Conservation (phyloP, 2,329 filamentous ascomycete species). For the Aureobasidium uvarum region DNA sequence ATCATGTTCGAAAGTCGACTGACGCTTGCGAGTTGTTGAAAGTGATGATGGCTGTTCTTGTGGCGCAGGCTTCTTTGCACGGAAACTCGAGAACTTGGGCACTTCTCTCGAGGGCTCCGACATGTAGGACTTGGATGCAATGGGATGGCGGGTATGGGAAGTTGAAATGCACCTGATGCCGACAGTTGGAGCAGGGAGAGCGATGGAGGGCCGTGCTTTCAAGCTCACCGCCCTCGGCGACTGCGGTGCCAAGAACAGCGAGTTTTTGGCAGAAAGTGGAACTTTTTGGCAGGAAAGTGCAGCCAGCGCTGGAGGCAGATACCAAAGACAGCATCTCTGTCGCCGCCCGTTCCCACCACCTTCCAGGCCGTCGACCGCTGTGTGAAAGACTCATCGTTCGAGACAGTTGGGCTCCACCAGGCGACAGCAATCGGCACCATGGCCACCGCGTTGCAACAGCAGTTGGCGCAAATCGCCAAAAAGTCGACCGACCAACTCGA, state of each 20-base stretch:
- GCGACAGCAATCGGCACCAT: constrained; percentile 48
- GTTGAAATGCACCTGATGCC: background rate
- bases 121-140: constrained; percentile 21
- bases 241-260: constrained; percentile 7
- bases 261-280: constrained; percentile 26
- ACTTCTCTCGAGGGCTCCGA: constrained; percentile 39
- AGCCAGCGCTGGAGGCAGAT: background rate
- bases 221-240: background rate
- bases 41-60: background rate
- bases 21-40: constrained; percentile 7
- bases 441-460: constrained; percentile 84
- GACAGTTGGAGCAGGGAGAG: background rate
- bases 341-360: background rate
- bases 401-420: background rate
- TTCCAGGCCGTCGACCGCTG: background rate
- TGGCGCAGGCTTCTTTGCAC: background rate
- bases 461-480: constrained; percentile 88
- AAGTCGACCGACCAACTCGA: constrained; percentile 89
- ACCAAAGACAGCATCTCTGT: constrained; percentile 1
- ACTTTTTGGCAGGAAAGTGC: constrained; percentile 17
- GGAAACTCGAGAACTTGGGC: constrained; percentile 74
- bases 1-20: background rate
- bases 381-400: background rate
- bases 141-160: background rate
- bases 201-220: background rate